phyloP scores from a whole-genome alignment of 371 early-diverging fungal species.

The Mycotypha africana region DNA sequence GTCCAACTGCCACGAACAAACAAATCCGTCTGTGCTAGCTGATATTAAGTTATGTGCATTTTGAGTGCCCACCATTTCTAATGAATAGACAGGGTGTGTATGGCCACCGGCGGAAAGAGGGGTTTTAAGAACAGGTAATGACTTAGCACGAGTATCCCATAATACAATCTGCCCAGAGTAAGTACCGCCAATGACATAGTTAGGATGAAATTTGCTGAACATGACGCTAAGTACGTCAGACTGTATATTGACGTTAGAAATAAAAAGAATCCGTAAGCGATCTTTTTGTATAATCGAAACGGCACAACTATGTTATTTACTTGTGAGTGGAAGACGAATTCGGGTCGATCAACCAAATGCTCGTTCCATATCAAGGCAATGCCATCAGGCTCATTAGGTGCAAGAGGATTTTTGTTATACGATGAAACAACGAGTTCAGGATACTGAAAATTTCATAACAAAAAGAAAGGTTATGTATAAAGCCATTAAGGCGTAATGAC shows the following conservation, averaged over 20 bases:
- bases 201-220: conserved; percentile 90
- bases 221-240: conserved; percentile 87
- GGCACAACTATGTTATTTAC: conserved; percentile 18
- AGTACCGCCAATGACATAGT: conserved; percentile 89
- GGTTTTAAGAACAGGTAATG: conserved; percentile 76
- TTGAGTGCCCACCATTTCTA: conserved; percentile 89
- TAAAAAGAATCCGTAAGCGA: no score
- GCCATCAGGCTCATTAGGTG: conserved; percentile 92
- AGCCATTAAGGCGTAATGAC: no score
- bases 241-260: conserved; percentile 22
- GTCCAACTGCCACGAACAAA: conserved; percentile 96
- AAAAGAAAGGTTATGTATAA: no score
- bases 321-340: conserved; percentile 90
- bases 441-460: no score
- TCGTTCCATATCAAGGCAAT: conserved; percentile 91
- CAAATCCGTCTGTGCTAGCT: conserved; percentile 90
- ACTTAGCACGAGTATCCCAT: conserved; percentile 94
- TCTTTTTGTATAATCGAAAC: no score
- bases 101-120: conserved; percentile 91
- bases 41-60: conserved; percentile 90
- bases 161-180: conserved; percentile 95
- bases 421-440: conserved; percentile 85
- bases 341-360: conserved; percentile 84
- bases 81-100: conserved; percentile 91
- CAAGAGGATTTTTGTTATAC: conserved; percentile 84